A percentile compares a stretch with the other conserved stretches of the same genome.
Conservation (phyloP, 495 filamentous ascomycete genomes). For the Aspergillus biplanus region DNA sequence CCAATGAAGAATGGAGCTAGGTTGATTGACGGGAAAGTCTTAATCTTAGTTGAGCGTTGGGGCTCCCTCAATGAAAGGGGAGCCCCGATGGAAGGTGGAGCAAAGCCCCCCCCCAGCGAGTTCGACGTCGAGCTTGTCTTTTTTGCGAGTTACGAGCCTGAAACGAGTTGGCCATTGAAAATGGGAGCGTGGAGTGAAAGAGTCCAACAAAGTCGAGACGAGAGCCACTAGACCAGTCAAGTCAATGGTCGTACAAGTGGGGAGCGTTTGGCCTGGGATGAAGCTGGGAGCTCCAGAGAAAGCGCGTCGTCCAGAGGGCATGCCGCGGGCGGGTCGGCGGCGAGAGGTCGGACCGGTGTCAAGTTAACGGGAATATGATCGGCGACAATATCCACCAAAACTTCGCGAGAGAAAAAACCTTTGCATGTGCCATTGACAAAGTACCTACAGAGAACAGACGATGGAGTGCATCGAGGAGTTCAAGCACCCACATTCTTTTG, state of each 20-base stretch:
- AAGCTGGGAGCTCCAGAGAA: too few relatives aligned
- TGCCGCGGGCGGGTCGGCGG: background rate
- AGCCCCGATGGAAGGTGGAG: background rate
- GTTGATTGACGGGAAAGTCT: background rate
- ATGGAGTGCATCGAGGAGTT: background rate
- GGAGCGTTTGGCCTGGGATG: too few relatives aligned
- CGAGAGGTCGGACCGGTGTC: background rate
- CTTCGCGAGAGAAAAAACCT: background rate
- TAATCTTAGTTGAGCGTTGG: constrained; percentile 1
- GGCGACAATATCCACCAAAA: constrained; percentile 1
- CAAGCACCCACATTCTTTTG: background rate
- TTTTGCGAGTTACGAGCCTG: too few relatives aligned
- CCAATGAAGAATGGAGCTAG: background rate
- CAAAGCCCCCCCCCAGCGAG: background rate
- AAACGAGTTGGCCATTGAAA: background rate
- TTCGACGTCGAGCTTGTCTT: background rate
- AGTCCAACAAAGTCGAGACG: too few relatives aligned
- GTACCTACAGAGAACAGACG: background rate
- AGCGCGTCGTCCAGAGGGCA: background rate
- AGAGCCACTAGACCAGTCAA: too few relatives aligned
- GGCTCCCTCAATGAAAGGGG: background rate
- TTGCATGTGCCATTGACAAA: background rate
- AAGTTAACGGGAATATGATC: background rate
- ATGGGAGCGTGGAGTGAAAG: too few relatives aligned
- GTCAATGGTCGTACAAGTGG: too few relatives aligned